Base-by-base conservation (phyloP, 2,329 filamentous ascomycete genomes). In the Remersonia thermophila region DNA sequence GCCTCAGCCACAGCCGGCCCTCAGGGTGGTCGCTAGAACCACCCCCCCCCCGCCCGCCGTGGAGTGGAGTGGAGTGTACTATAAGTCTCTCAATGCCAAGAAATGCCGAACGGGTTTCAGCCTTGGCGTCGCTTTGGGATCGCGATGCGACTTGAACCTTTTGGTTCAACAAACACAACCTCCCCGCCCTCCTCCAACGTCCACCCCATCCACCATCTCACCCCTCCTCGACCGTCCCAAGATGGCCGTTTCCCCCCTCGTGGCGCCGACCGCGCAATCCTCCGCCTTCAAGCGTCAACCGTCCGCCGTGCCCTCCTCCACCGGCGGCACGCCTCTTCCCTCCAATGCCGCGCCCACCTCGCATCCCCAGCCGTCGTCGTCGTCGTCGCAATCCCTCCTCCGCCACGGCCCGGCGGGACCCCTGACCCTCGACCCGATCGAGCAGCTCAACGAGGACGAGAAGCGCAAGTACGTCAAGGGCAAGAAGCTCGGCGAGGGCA, bases 401-500 rank as follows among this genome's bases (percentile, higher is more conserved):
- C 34, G 33, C 43, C 37, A 17, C 41, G 32, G 32, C 35, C 35
- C 36, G 37, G 33, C 32, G 35, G 27, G 20, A 16, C 30, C 43
- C 55, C 10, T 60, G 10, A 63, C 59, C 12, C 60, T 74, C 39
- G 75, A 80, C 51, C 57, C 77, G n/a, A 69, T 82, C n/a, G 83
- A 89, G 59, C 79, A 84, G 55, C 69, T 87, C 56, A 89, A 89
- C 54, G 77, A 83, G 40, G 75, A 81, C 34, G 81, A 85, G 52
- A 85, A 86, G 58, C 71, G 73, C 47, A 93, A 91, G 66, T 98
- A 94, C 57, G 73, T 91, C 47, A 93, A 93, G 65, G 84, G 82
- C 44, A 86, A 83, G 57, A 91, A 91, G 55, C 75, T 98, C 41
- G 91, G 91, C 57, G 85, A 93, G 60, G 91, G 91, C 65, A 96